Conservation (phyloP, 2,329 filamentous ascomycete species). For the Mycosphaerelloides madeirae region DNA sequence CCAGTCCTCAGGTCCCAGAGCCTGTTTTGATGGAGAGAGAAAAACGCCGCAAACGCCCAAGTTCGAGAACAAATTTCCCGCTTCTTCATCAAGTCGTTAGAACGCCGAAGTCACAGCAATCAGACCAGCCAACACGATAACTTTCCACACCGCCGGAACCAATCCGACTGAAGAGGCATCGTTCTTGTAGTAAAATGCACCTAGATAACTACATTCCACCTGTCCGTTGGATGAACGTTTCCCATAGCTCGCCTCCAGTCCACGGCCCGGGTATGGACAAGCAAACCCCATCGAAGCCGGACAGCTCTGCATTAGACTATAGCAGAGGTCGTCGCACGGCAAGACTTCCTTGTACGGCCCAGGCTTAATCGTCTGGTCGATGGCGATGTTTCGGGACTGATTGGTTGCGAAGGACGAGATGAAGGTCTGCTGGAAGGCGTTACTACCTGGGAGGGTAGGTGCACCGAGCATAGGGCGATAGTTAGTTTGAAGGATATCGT, state of each 20-base stretch:
- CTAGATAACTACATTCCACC: conserved; percentile 34
- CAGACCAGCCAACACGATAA: no score
- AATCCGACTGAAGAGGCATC: conserved; percentile 6
- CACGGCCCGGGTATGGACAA: conserved; percentile 58
- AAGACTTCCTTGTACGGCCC: conserved; percentile 93
- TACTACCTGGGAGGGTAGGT: conserved; percentile 28
- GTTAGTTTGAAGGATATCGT: conserved; percentile 17
- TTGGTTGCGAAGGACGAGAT: conserved; percentile 30
- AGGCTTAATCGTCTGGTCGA: conserved; percentile 63
- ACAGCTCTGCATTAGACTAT: conserved; percentile 77
- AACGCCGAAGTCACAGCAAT: no score
- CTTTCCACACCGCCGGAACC: no score
- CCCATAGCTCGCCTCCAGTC: conserved; percentile 51
- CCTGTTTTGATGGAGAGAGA: no score
- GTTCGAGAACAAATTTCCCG: no score
- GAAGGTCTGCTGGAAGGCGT: conserved; percentile 29
- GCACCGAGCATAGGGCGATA: conserved; percentile 33
- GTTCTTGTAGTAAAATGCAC: conserved; percentile 33
- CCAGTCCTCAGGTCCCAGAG: no score
- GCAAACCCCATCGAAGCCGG: conserved; percentile 69
- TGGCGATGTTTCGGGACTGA: conserved; percentile 35
- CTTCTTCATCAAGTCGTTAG: no score
- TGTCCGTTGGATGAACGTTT: conserved; percentile 18
- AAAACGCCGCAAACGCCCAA: no score
- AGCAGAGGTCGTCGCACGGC: conserved; percentile 84